Conservation (phyloP, 352 stramenopile genomes). For the Peronosclerospora sorghi region DNA sequence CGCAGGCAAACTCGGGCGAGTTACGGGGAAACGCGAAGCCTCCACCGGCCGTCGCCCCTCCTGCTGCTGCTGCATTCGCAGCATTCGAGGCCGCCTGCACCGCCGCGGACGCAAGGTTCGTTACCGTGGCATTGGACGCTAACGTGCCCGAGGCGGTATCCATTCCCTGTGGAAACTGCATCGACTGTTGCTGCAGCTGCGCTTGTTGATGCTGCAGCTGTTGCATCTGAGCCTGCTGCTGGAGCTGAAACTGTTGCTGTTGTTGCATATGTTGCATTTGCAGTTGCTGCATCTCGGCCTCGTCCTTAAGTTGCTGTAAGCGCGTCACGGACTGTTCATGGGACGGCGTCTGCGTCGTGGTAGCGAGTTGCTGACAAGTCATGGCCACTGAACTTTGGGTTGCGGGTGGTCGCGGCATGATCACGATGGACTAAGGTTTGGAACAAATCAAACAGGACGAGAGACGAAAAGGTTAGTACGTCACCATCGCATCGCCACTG, state of each 20-base stretch:
- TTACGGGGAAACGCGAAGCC: slow-evolving; percentile 57
- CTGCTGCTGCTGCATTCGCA: slow-evolving; percentile 17
- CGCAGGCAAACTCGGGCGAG: slow-evolving; percentile 64
- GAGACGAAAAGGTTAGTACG: neutral
- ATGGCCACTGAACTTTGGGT: slow-evolving; percentile 11
- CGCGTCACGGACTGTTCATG: slow-evolving; percentile 9
- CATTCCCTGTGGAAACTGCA: slow-evolving; percentile 26
- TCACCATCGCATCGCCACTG: neutral
- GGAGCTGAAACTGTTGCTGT: slow-evolving; percentile 20
- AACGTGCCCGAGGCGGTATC: slow-evolving; percentile 15
- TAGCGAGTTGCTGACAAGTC: slow-evolving; percentile 7
- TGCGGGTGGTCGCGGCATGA: slow-evolving; percentile 18
- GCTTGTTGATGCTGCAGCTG: slow-evolving; percentile 20
- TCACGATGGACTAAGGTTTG: neutral
- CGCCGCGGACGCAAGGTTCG: slow-evolving; percentile 30
- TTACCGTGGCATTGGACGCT: slow-evolving; percentile 20
- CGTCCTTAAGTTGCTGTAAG: slow-evolving; percentile 22
- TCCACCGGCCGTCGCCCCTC: slow-evolving; percentile 16
- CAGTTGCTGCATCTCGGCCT: slow-evolving; percentile 21
- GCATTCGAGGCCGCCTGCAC: slow-evolving; percentile 31
- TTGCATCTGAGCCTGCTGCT: slow-evolving; percentile 22
- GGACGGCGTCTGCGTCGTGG: neutral
- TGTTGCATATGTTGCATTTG: slow-evolving; percentile 25
- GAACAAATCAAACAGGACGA: neutral
- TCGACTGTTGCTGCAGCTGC: slow-evolving; percentile 23